Percentiles rank a stretch among this genome's conserved stretches.
phyloP scores from a whole-genome alignment of 352 stramenopile species.

The Pythium rishiriense region DNA sequence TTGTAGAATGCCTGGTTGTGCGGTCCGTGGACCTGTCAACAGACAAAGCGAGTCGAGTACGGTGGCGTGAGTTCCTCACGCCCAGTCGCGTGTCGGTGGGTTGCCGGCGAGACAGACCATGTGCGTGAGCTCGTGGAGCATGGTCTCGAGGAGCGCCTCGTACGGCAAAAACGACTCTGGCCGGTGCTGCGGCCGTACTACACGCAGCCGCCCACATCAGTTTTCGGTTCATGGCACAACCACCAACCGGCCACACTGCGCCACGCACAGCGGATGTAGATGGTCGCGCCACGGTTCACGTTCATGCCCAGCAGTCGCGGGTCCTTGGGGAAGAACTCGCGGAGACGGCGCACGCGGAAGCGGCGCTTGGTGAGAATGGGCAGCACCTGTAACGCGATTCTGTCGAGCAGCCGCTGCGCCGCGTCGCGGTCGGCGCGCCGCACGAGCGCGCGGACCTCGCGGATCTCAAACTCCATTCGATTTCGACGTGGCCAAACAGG shows the following conservation, averaged over 20 bases:
- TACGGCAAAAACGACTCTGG: conserved; percentile 43
- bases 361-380: conserved; percentile 52
- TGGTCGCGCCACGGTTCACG: conserved; percentile 68
- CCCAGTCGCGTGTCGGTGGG: no score
- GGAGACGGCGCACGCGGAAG: conserved; percentile 54
- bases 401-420: conserved; percentile 33
- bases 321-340: conserved; percentile 75
- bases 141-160: conserved; percentile 63
- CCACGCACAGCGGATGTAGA: conserved; percentile 62
- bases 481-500: no score
- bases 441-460: conserved; percentile 42
- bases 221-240: neutral
- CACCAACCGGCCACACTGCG: neutral
- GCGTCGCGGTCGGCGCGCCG: conserved; percentile 34
- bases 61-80: no score
- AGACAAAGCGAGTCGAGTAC: neutral
- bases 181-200: conserved; percentile 41
- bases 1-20: conserved; percentile 75
- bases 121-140: conserved; percentile 75
- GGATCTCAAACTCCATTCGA: conserved; percentile 27
- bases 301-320: conserved; percentile 72
- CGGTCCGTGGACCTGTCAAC: conserved; percentile 39
- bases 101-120: conserved; percentile 32
- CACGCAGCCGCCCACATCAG: no score
- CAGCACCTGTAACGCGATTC: conserved; percentile 49